Base-by-base conservation (phyloP, 2,329 filamentous ascomycete genomes). In the Alternaria atra region DNA sequence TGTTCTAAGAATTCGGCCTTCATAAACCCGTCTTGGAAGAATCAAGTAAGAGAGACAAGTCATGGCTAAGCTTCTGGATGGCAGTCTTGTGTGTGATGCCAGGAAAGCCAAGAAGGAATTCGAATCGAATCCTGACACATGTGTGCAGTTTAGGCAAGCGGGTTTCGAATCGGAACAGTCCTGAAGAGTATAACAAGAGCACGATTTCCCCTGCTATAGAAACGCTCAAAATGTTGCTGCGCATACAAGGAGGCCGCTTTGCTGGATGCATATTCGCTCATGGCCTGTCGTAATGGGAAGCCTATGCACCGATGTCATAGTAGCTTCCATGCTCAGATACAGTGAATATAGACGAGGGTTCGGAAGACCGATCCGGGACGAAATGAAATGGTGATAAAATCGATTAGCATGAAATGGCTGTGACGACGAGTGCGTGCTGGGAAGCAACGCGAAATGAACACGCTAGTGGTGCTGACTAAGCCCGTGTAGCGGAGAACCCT, bases 1-100 rank as follows among this genome's bases (percentile, higher is more conserved):
- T 27, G 17, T 52, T 57, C 62, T 58, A 37, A 46, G 42, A 20
- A 15, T 30, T 23, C 32, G 23, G 52, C 44, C 25, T 35, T 27
- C 20, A 35, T 37, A 29, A 37, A 39, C 12, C 54, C 39, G 39
- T 37, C 23, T 30, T 51, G 8, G 25, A 37, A 43, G 40, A 27
- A 46, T 32, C 29, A 52, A 20, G 20, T 27, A 35, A 52, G 25
- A 37, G 12, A 42, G 12, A 42, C 13, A 20, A 53, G 17, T 25
- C 34, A 40, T 50, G 30, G 37, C 32, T 23, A 61, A 53, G 55
- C 29, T 39, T 30, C 17, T 15, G 20, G 13, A 20, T 47, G 12
- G 17, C 25, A 30, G 17, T 47, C 29, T 46, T 47, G 40, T 32
- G 17, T 37, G 42, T 29, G 29, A 20, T 12, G n/a, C n/a, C n/a